Evolutionary conservation across 1,139 yeast genomes (phyloP).

Genomic region (Candida buenavistaensis): DNA sequence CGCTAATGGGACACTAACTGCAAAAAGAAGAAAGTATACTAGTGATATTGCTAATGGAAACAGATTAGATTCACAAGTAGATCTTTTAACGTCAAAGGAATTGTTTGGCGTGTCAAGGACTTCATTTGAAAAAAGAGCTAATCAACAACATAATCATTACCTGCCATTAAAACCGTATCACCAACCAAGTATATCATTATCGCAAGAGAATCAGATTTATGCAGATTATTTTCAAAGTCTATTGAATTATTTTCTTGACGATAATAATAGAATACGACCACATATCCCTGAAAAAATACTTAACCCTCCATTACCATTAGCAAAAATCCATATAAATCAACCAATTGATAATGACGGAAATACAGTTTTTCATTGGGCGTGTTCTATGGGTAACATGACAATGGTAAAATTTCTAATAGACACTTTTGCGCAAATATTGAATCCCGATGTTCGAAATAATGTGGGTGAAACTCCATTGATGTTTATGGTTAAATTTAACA

Average conservation of each 20-base stretch:
- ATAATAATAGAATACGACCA: slow-evolving; percentile 24
- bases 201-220: slow-evolving; percentile 21
- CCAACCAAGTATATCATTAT: slow-evolving; percentile 22
- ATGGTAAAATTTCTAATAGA: slow-evolving; percentile 70
- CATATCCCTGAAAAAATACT: slow-evolving; percentile 33
- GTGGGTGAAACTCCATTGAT: slow-evolving; percentile 89
- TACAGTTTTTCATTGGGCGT: slow-evolving; percentile 94
- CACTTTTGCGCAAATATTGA: slow-evolving; percentile 39
- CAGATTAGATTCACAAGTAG: slow-evolving; percentile 21
- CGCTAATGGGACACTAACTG: slow-evolving; percentile 16
- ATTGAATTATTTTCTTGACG: slow-evolving; percentile 36
- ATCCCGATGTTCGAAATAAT: slow-evolving; percentile 64
- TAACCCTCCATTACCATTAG: slow-evolving; percentile 44
- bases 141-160: slow-evolving; percentile 13
- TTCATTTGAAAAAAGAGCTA: slow-evolving; percentile 36
- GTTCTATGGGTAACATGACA: slow-evolving; percentile 79
- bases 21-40: slow-evolving; percentile 4
- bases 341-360: slow-evolving; percentile 93
- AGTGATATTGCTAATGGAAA: slow-evolving; percentile 4
- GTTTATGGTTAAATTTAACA: slow-evolving; percentile 86
- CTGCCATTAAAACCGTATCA: slow-evolving; percentile 14
- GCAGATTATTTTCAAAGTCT: slow-evolving; percentile 39
- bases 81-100: slow-evolving; percentile 41
- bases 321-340: slow-evolving; percentile 64
- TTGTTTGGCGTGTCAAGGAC: slow-evolving; percentile 46